phyloP scores from a whole-genome alignment of 192 early-diverging fungal species.

The Mortierella claussenii region DNA sequence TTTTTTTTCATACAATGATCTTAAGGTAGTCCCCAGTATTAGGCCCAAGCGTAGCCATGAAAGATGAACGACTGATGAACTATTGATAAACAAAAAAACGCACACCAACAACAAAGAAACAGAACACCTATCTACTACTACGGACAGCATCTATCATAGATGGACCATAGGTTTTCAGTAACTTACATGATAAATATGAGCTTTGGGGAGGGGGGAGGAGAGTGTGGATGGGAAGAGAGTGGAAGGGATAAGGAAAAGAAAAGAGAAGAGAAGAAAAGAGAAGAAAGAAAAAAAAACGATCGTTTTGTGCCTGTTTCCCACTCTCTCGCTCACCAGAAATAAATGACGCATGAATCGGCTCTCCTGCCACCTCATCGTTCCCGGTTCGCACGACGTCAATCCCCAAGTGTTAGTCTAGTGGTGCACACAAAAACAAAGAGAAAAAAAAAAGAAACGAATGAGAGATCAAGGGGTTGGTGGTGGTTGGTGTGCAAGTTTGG shows the following conservation, averaged over 20 bases:
- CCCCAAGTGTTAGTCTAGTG: too few relatives aligned
- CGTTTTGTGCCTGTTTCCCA: background rate
- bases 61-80: too few relatives aligned
- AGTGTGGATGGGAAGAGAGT: background rate
- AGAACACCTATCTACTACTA: too few relatives aligned
- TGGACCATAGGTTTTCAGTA: background rate
- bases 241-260: background rate
- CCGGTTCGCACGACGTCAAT: background rate
- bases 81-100: too few relatives aligned
- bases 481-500: too few relatives aligned
- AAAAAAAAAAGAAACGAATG: slow-evolving; percentile 1
- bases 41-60: too few relatives aligned
- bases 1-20: too few relatives aligned
- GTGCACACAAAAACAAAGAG: background rate
- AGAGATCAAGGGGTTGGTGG: slow-evolving; percentile 1
- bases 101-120: too few relatives aligned
- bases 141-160: too few relatives aligned
- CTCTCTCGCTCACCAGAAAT: background rate
- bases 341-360: background rate
- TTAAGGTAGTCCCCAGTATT: too few relatives aligned
- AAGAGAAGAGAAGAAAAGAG: slow-evolving; percentile 3
- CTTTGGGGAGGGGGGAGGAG: background rate
- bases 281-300: background rate
- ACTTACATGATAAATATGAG: slow-evolving; percentile 30
- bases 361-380: background rate